These are phyloP conservation scores for Laburnicola sp. DNA, from an alignment of 2,329 filamentous ascomycete genomes.

Conservation along the genomic window DNA sequence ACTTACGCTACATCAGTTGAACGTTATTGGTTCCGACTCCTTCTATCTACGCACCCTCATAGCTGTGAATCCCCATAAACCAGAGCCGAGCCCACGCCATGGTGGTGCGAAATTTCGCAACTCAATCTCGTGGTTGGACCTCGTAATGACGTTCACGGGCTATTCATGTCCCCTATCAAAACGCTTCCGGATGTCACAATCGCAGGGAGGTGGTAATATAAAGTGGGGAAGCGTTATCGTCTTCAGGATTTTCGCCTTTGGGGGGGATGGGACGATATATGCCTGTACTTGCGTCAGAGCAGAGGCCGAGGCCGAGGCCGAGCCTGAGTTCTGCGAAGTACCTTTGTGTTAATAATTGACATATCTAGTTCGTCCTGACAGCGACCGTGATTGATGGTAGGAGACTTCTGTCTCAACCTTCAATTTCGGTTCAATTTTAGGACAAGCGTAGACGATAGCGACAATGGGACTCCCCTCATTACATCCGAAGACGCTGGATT, in stretches of 20 bases:
- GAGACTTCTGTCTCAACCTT: not conserved
- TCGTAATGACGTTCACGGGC: constrained; percentile 2
- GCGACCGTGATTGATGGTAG: not conserved
- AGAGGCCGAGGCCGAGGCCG: not conserved
- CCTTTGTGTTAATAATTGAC: too few relatives aligned
- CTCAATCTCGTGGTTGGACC: not conserved
- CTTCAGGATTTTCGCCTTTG: not conserved
- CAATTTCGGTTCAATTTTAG: not conserved
- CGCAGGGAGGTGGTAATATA: not conserved
- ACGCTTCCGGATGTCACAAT: not conserved
- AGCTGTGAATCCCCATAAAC: not conserved
- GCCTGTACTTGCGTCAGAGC: constrained; percentile 4
- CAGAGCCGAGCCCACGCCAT: not conserved
- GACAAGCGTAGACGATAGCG: not conserved
- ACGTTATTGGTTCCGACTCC: constrained; percentile 2
- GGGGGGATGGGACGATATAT: not conserved
- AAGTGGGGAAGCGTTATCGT: not conserved
- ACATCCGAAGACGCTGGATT: constrained; percentile 1
- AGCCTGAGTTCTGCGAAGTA: not conserved
- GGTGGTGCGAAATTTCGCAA: not conserved
- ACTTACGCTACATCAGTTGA: constrained; percentile 10
- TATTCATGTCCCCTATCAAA: not conserved
- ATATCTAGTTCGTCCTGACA: too few relatives aligned
- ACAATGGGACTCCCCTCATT: not conserved
- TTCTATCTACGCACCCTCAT: not conserved